Conservation (phyloP, 345 rosid genomes). For the Gossypium ekmanianum region DNA sequence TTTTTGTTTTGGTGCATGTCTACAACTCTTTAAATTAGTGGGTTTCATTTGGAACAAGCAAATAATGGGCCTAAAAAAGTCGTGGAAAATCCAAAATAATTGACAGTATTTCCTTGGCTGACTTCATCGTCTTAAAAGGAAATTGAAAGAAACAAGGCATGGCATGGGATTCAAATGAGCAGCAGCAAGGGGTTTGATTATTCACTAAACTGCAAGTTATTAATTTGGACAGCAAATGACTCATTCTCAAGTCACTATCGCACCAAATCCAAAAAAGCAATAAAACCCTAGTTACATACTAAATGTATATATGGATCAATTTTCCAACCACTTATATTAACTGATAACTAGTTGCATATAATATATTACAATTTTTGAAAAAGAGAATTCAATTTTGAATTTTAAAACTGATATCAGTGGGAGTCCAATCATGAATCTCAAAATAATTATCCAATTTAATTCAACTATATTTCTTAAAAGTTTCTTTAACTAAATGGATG, state of each 20-base stretch:
- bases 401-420: too few species aligned
- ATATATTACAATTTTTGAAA: too few species aligned
- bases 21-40: too few species aligned
- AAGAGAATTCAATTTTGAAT: too few species aligned
- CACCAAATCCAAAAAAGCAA: neutral
- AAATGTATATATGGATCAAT: neutral
- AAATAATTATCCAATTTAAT: too few species aligned
- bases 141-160: neutral
- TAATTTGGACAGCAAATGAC: slow-evolving; percentile 3
- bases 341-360: too few species aligned
- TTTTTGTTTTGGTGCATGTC: too few species aligned
- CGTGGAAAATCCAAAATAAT: neutral
- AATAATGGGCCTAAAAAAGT: neutral
- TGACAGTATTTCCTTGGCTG: neutral
- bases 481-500: neutral
- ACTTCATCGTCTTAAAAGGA: neutral
- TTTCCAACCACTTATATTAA: neutral
- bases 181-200: neutral
- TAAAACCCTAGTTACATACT: neutral
- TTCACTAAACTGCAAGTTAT: neutral
- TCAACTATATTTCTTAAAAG: neutral
- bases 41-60: neutral
- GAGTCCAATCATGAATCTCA: too few species aligned
- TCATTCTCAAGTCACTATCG: slow-evolving; percentile 13
- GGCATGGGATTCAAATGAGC: neutral